Evolutionary conservation across 179 eudicot genomes (phyloP), one percentile per base, ranked within the genome.

Genomic region (Vitellaria paradoxa): DNA sequence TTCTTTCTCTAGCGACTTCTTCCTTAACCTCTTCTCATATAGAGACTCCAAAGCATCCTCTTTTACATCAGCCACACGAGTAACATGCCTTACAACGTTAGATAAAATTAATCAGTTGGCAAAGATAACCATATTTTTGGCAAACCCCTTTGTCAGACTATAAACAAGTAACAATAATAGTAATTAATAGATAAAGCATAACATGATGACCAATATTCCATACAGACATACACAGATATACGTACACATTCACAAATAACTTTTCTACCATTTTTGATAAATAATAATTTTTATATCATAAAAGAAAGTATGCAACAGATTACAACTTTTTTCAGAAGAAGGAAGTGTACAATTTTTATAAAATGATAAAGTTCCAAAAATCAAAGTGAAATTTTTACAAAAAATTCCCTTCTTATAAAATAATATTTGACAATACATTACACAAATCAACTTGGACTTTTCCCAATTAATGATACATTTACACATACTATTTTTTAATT

Each of bases 31-130:
- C 78, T 64, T 83, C 88, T 91, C 97, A 76, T 89, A 93, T 30
- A 79, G 61, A 11, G 78, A 69, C 84, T 93, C 99, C 82, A 95
- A 77, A 53, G 84, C 89, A 81, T 89, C 99, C 79, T 91, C 97
- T 70, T 89, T 84, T 7, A 83, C 88, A 85, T 88, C 93, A 9
- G 97, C 99, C 82, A 95, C 91, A 69, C 99, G 97, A 55, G 81
- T 80, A 64, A 93, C 97, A 82, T 93, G 95, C 88, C 99, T 95
- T 83, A 11, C 37, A 42, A 74, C 30, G 37, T 55, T 72, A 65
- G 68, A 26, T 8, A 17, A 45, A 71, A 74, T 26, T 63, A 11
- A 63, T 24, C 57, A 82, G 64, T 67, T 42, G 47, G 24, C 77
- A 66, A 57, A 30, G 73, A 7, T 50, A 42, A 60, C 20, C 5